Evolutionary conservation across 176 grass and related monocot genomes (phyloP), one percentile per base, ranked within the genome.

Genomic region (Dendrocalamus sinicus): DNA sequence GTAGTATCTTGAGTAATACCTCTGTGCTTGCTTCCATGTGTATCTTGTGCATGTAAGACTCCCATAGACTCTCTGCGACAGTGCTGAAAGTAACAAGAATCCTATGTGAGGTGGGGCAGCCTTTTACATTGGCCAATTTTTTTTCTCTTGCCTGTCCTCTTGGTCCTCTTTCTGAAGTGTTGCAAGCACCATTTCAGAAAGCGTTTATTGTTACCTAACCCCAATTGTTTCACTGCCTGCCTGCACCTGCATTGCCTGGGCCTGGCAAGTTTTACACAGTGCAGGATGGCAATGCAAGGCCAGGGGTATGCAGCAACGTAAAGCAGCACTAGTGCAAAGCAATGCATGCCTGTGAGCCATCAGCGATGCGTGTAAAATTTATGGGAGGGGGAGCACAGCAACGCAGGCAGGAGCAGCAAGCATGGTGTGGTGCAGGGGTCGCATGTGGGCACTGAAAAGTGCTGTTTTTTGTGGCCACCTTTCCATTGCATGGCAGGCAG

Each of bases 391-490:
- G 7, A 26, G 37, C 35, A 32, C 35, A 24, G 83, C 46, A 67
- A 7, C 45, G 20, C 72, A 62, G 32, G 19, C 45, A 79, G 20
- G 43, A 77, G 77, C 63, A 71, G 75, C 75, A 79, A 79, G 75
- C 43, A 63, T 71, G 66, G 6, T 40, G 26, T 40, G 12, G 23
- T 8, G 67, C 87, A 84, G 81, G 37, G 51, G 45, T 61, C 76
- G 82, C 77, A 85, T 81, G 77, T 85, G 88, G 70, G 9, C 68
- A 32, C 60, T 85, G 82, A 80, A 79, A 45, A 50, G 81, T 65
- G 67, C 16, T 85, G 82, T 43, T 74, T 79, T 79, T 28, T 65
- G 75, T 55, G 58, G 16, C 24, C 46, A n/a, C 66, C 24, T 45
- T 78, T 64, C 46, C 75, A 30, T 48, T 51, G 53, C 53, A 61